Conservation (phyloP, 2,329 filamentous ascomycete species). For the Xylariaceae sp. region DNA sequence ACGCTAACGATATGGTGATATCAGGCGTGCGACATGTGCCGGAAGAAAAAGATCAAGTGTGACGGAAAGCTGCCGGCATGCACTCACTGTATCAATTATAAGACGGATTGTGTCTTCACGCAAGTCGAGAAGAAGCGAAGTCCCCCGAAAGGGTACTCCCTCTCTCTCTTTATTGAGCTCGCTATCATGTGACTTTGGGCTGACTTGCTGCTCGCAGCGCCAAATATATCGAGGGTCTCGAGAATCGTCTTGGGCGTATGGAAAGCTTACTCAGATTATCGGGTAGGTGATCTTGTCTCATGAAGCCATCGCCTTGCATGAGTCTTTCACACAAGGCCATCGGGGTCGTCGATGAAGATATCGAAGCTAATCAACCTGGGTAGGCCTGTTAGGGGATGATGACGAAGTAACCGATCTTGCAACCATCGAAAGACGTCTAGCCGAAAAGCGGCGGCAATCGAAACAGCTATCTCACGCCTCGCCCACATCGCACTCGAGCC, state of each 20-base stretch:
- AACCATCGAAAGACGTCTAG: constrained; percentile 72
- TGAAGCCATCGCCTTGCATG: neutral
- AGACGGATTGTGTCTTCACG: constrained; percentile 95
- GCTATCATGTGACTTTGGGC: neutral
- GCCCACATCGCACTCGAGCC: constrained; percentile 42
- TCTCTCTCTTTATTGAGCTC: neutral
- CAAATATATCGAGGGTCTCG: constrained; percentile 95
- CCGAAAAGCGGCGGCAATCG: constrained; percentile 51
- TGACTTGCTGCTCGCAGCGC: constrained; percentile 50
- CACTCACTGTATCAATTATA: constrained; percentile 95
- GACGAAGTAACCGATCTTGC: constrained; percentile 85
- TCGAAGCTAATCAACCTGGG: constrained; percentile 24
- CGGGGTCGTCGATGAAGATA: neutral
- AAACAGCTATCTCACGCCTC: constrained; percentile 47
- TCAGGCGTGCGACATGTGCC: constrained; percentile 89
- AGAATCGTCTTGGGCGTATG: constrained; percentile 94
- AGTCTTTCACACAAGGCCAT: neutral
- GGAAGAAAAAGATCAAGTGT: constrained; percentile 68
- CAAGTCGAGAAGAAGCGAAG: constrained; percentile 98
- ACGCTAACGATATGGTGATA: constrained; percentile 9
- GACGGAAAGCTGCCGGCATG: constrained; percentile 94
- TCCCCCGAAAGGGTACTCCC: constrained; percentile 80
- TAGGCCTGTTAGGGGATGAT: constrained; percentile 75
- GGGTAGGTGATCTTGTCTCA: constrained; percentile 40
- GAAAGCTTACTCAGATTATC: constrained; percentile 84